These are phyloP conservation scores for Aquilaria yunnanensis DNA, from an alignment of 345 rosid genomes.

Conservation along the genomic window DNA sequence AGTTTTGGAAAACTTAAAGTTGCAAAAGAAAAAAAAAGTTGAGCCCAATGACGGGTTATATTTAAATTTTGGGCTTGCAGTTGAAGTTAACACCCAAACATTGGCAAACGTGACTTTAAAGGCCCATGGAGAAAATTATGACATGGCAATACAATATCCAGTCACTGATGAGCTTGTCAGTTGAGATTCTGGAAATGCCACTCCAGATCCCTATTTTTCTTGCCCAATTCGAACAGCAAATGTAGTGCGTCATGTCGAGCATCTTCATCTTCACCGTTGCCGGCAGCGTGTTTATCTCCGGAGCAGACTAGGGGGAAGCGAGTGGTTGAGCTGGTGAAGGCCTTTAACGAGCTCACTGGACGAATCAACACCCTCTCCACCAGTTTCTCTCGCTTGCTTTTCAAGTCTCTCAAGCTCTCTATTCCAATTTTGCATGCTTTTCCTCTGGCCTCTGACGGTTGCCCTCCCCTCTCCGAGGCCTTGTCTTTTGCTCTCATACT, in stretches of 20 bases:
- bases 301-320: constrained; percentile 85
- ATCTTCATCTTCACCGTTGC: constrained; percentile 10
- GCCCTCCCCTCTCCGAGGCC: constrained; percentile 75
- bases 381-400: constrained; percentile 69
- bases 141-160: too few relatives aligned
- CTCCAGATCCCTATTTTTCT: not conserved
- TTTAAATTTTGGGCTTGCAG: too few relatives aligned
- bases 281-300: constrained; percentile 22
- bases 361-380: constrained; percentile 78
- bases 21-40: too few relatives aligned
- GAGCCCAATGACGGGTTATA: too few relatives aligned
- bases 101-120: too few relatives aligned
- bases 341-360: constrained; percentile 82
- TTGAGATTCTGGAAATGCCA: constrained; percentile 3
- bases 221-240: not conserved
- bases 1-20: too few relatives aligned
- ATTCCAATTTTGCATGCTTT: constrained; percentile 68
- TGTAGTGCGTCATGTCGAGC: not conserved
- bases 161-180: too few relatives aligned
- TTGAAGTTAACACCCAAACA: too few relatives aligned
- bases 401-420: constrained; percentile 80
- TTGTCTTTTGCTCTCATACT: constrained; percentile 72
- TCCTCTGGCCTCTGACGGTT: constrained; percentile 58
- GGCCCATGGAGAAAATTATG: too few relatives aligned
- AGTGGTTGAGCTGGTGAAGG: constrained; percentile 97